Evolutionary conservation across 495 filamentous ascomycete genomes (phyloP), one percentile per base, ranked within the genome.

Genomic region (Penicillium malachiteum): DNA sequence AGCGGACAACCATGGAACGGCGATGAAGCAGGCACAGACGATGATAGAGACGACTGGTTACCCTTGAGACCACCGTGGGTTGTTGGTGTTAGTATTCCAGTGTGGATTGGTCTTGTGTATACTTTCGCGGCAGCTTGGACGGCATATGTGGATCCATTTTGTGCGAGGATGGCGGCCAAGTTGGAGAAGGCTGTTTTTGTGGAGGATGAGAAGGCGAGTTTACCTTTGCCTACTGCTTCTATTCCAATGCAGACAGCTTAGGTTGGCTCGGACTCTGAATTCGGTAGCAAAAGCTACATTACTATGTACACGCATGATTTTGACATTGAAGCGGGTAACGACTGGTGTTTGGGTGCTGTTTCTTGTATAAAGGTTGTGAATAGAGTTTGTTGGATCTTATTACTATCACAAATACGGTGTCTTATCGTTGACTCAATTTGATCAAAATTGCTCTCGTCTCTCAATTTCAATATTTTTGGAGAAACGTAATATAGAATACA

Each of bases 131-230:
- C 81, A 58, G 59, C 83, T 13, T 89, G 86, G 86, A 87, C 84
- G 0, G 79, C 71, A 5, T 82, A 86, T 50, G 83, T 89, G 1
- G 86, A 89, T 66, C 76, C 81, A 0, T 81, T 78, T 61, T 89
- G 86, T 68, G 86, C 84, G 34, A 71, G 66, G 10, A 53, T 84
- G 16, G 87, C 86, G 1, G 75, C 83, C 69, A 78, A 73, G 61
- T 56, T 86, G 38, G 84, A 87, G 56, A 68, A 71, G 16, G 71
- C 73, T 34, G 74, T 82, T 49, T 85, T 82, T 68, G 70, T 75
- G 31, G 69, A 79, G 49, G 76, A 81, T 31, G 75, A 79, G 57
- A 81, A 84, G 66, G 67, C 69, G 17, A 59, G 62, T 10, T 55
- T 74, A 17, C 49, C 76, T 48, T 58, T 78, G 45, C 74, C 74